phyloP scores from a whole-genome alignment of 129 eudicot species.

The Tagetes erecta region DNA sequence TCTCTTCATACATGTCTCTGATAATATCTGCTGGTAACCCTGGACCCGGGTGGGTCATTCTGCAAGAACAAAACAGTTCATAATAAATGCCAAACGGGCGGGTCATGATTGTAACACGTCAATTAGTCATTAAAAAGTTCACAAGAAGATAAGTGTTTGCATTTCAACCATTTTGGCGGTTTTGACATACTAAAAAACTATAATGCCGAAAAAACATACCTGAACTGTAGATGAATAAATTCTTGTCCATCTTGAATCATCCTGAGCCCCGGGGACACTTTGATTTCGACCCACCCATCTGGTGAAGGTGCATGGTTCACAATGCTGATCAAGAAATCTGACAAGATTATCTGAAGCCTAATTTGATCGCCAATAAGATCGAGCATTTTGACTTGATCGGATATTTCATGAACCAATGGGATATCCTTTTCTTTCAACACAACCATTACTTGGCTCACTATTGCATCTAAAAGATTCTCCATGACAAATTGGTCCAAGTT shows the following conservation, averaged over 20 bases:
- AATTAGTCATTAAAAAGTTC: background rate
- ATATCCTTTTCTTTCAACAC: constrained; percentile 54
- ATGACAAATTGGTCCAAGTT: constrained; percentile 49
- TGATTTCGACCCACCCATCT: constrained; percentile 68
- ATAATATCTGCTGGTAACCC: constrained; percentile 53
- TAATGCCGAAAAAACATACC: constrained; percentile 29
- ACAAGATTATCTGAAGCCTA: constrained; percentile 57
- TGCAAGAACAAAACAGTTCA: constrained; percentile 18
- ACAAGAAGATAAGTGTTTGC: background rate
- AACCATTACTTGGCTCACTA: constrained; percentile 68
- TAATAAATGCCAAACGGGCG: background rate
- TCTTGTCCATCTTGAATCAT: constrained; percentile 53
- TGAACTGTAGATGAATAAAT: constrained; percentile 51
- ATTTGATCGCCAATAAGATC: constrained; percentile 50
- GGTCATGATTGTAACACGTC: background rate
- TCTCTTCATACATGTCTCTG: constrained; percentile 48
- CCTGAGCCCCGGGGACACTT: constrained; percentile 47
- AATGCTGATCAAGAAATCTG: constrained; percentile 54
- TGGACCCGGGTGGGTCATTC: constrained; percentile 59
- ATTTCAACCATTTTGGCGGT: background rate
- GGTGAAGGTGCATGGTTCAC: constrained; percentile 54
- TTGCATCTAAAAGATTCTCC: constrained; percentile 58
- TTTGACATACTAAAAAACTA: background rate
- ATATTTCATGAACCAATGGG: constrained; percentile 54
- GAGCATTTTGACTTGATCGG: constrained; percentile 47